Conservation (phyloP, 768 basidiomycete genomes). For the Thelephora ganbajun region DNA sequence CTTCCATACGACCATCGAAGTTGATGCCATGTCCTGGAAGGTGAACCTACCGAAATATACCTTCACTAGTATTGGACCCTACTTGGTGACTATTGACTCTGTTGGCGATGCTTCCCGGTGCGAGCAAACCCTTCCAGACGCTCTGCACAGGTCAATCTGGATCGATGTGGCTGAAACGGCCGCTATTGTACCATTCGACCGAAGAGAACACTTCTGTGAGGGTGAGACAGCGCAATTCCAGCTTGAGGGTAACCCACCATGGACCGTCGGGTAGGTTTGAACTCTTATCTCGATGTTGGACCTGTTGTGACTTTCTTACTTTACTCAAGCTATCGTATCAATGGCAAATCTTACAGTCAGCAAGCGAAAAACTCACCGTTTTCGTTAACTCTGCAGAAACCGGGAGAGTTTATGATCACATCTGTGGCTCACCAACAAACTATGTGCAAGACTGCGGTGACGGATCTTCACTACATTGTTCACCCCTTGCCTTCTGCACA, state of each 20-base stretch:
- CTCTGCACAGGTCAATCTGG: constrained; percentile 50
- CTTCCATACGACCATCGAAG: constrained; percentile 37
- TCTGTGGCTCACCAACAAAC: constrained; percentile 90
- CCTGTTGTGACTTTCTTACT: neutral
- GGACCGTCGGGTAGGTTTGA: constrained; percentile 61
- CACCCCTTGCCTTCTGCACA: constrained; percentile 81
- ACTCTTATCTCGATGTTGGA: constrained; percentile 1
- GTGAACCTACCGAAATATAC: constrained; percentile 53
- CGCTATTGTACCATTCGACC: constrained; percentile 74
- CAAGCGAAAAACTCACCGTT: constrained; percentile 74
- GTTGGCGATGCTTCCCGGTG: constrained; percentile 75
- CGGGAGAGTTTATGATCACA: constrained; percentile 74
- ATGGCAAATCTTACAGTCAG: constrained; percentile 59
- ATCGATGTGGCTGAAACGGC: constrained; percentile 96
- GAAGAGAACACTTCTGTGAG: constrained; percentile 72
- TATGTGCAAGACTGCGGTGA: constrained; percentile 74
- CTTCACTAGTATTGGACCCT: constrained; percentile 70
- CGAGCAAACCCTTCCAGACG: constrained; percentile 55
- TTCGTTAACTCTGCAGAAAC: constrained; percentile 67
- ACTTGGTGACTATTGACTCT: constrained; percentile 65
- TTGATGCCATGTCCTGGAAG: constrained; percentile 48
- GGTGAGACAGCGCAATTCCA: constrained; percentile 87
- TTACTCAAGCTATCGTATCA: constrained; percentile 56
- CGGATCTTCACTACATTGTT: constrained; percentile 59
- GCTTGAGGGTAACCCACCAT: constrained; percentile 86